Conservation (phyloP, 805 yeast species). For the Cyberlindnera japonica region DNA sequence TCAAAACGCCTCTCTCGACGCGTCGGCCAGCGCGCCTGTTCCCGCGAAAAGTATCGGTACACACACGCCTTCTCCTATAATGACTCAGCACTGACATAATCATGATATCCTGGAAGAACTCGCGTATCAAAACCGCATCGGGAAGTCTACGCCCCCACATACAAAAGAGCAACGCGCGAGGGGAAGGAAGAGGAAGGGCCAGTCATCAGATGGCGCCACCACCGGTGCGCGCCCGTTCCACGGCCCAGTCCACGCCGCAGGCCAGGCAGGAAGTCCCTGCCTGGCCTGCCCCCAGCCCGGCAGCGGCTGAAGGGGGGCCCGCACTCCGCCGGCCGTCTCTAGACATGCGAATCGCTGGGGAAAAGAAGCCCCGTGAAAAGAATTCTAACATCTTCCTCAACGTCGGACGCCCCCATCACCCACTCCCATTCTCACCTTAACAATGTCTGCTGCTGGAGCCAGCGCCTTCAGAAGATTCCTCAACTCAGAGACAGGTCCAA, state of each 20-base stretch:
- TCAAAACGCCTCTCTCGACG: no score
- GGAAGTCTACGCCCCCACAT: slow-evolving; percentile 16
- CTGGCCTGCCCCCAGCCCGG: background rate
- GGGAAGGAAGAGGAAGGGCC: no score
- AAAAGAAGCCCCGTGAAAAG: background rate
- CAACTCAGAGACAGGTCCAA: slow-evolving; percentile 91
- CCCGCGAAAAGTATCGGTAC: background rate
- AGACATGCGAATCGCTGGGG: background rate
- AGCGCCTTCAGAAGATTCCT: slow-evolving; percentile 66
- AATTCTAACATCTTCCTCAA: background rate
- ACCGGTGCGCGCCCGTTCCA: background rate
- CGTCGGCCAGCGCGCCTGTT: background rate
- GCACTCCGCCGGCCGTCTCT: background rate
- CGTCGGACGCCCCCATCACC: background rate
- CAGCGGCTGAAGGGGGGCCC: background rate
- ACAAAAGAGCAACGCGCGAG: background rate
- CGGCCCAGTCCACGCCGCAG: no score
- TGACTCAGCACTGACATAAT: slow-evolving; percentile 1
- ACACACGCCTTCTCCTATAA: no score
- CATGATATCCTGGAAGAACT: no score
- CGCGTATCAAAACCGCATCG: background rate
- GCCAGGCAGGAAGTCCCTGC: no score
- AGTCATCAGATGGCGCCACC: no score
- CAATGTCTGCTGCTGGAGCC: slow-evolving; percentile 27
- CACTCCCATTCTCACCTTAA: background rate